Evolutionary conservation across 106 monocot genomes (phyloP).

Genomic region (Acorus calamus): DNA sequence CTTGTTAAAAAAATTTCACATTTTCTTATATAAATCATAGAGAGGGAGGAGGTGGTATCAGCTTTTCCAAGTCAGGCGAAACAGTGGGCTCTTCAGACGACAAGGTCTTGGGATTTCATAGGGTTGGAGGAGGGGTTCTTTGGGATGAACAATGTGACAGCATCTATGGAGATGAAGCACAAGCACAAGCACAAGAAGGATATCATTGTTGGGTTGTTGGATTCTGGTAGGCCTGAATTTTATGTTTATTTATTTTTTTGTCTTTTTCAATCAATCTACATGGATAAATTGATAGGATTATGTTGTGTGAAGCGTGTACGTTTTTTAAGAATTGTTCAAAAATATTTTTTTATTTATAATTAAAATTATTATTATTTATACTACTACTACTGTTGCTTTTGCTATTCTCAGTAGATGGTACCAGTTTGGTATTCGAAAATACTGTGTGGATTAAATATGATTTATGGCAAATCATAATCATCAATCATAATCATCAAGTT

Average conservation of each 20-base stretch:
- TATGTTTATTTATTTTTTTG: neutral
- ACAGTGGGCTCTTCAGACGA: slow-evolving; percentile 60
- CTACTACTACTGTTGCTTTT: no score
- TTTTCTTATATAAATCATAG: slow-evolving; percentile 12
- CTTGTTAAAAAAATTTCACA: slow-evolving; percentile 1
- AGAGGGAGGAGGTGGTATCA: slow-evolving; percentile 49
- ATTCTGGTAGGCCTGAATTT: slow-evolving; percentile 49
- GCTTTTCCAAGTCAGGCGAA: slow-evolving; percentile 30
- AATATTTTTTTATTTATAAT: no score
- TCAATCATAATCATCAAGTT: no score
- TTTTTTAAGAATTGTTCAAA: no score
- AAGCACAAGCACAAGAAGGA: slow-evolving; percentile 40
- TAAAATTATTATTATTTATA: no score
- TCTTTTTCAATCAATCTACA: slow-evolving; percentile 1
- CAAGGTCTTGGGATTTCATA: slow-evolving; percentile 96
- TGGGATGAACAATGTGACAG: slow-evolving; percentile 3
- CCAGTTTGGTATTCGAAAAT: no score
- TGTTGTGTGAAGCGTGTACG: no score
- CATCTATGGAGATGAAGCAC: slow-evolving; percentile 18
- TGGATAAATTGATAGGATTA: no score
- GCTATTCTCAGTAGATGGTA: no score
- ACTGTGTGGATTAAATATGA: no score
- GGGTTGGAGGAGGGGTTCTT: slow-evolving; percentile 23
- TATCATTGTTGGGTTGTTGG: slow-evolving; percentile 76
- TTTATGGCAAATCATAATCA: no score